Percentiles rank a stretch among this genome's conserved stretches.
These are phyloP conservation scores for Capsella bursapastoris DNA, from an alignment of 345 rosid genomes.

Conservation along the genomic window DNA sequence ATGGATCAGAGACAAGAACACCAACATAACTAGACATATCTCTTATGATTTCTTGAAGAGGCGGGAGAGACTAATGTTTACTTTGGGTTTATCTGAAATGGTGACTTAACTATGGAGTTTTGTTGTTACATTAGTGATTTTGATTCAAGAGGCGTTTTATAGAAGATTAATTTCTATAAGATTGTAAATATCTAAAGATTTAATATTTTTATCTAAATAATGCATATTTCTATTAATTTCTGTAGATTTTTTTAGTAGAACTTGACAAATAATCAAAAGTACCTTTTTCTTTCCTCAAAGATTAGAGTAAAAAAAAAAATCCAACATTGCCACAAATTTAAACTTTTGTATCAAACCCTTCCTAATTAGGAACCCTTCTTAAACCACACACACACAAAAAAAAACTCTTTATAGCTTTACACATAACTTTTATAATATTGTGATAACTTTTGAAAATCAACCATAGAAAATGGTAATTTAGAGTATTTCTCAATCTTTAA, in stretches of 20 bases:
- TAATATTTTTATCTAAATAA: constrained; percentile 16
- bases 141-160: background rate
- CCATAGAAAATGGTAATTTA: background rate
- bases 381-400: background rate
- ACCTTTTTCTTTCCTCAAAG: background rate
- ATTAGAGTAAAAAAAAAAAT: background rate
- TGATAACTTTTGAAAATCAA: background rate
- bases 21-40: constrained; percentile 84
- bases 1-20: constrained; percentile 87
- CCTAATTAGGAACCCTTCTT: background rate
- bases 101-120: background rate
- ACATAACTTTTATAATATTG: background rate
- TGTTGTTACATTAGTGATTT: background rate
- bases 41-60: constrained; percentile 4
- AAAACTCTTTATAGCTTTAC: background rate
- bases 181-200: constrained; percentile 3
- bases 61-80: constrained; percentile 14
- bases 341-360: background rate
- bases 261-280: background rate
- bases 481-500: background rate
- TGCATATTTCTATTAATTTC: constrained; percentile 8
- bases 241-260: background rate
- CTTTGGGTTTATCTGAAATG: background rate
- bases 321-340: background rate
- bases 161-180: background rate